phyloP scores from a whole-genome alignment of 163 green algal species.

The Chloroidium sp. region DNA sequence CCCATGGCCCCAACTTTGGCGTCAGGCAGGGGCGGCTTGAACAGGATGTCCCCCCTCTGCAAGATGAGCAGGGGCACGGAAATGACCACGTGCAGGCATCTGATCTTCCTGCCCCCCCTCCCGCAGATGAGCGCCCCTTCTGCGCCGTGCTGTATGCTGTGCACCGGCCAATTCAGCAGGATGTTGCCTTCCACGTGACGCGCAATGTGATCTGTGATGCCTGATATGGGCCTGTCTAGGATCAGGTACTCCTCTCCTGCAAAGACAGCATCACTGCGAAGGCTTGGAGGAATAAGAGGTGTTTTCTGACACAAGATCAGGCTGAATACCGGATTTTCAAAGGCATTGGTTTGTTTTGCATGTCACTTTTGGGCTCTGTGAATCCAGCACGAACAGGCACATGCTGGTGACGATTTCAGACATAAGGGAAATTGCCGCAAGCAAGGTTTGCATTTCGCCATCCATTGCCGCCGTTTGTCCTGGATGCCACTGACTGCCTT shows the following conservation, averaged over 20 bases:
- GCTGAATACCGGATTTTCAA: too few species aligned
- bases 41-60: conserved; percentile 33
- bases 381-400: too few species aligned
- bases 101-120: conserved; percentile 13
- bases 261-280: not conserved
- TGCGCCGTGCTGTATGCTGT: conserved; percentile 27
- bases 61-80: conserved; percentile 48
- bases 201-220: conserved; percentile 43
- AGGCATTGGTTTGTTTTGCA: too few species aligned
- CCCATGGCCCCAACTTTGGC: conserved; percentile 50
- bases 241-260: conserved; percentile 71
- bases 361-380: too few species aligned
- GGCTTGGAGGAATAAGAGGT: not conserved
- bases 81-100: conserved; percentile 32
- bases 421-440: too few species aligned
- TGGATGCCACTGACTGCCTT: too few species aligned
- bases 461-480: too few species aligned
- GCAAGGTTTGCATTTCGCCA: too few species aligned
- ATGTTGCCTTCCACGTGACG: conserved; percentile 19
- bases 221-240: conserved; percentile 48
- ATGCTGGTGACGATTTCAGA: too few species aligned
- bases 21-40: conserved; percentile 52
- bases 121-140: conserved; percentile 20
- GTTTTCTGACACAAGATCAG: too few species aligned
- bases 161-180: conserved; percentile 33